Evolutionary conservation across 768 basidiomycete species (phyloP).

Genomic region (Mycena belliarum): DNA sequence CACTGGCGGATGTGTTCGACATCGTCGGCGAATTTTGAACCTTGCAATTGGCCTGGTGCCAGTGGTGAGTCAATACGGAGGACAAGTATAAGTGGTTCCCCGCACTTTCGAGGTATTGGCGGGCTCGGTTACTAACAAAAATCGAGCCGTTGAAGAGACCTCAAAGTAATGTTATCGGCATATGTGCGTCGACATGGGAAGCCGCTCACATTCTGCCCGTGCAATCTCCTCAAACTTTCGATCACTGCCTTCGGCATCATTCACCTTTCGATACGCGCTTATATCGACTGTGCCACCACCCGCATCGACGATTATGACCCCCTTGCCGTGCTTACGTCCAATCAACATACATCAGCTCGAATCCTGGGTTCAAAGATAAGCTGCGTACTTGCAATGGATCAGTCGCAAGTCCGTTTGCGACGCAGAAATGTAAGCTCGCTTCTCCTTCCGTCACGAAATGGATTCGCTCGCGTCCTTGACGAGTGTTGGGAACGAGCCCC

Average conservation of each 20-base stretch:
- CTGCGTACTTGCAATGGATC: slow-evolving; percentile 34
- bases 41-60: slow-evolving; percentile 29
- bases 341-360: slow-evolving; percentile 9
- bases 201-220: slow-evolving; percentile 39
- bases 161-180: slow-evolving; percentile 18
- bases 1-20: slow-evolving; percentile 39
- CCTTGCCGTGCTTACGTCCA: slow-evolving; percentile 28
- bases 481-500: slow-evolving; percentile 46
- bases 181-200: background rate
- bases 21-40: slow-evolving; percentile 44
- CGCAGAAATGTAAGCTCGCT: slow-evolving; percentile 60
- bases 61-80: no score
- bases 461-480: slow-evolving; percentile 42
- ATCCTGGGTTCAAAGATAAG: background rate
- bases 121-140: slow-evolving; percentile 49
- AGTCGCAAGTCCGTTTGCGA: slow-evolving; percentile 45
- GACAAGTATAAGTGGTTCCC: background rate
- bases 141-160: slow-evolving; percentile 53
- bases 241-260: slow-evolving; percentile 16
- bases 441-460: slow-evolving; percentile 67
- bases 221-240: slow-evolving; percentile 50
- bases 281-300: slow-evolving; percentile 66
- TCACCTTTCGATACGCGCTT: slow-evolving; percentile 50
- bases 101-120: slow-evolving; percentile 39
- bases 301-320: slow-evolving; percentile 58